Evolutionary conservation across 169 alveolate genomes (phyloP), one percentile per base, ranked within the genome.

Genomic region (Plasmodium coatneyi): DNA sequence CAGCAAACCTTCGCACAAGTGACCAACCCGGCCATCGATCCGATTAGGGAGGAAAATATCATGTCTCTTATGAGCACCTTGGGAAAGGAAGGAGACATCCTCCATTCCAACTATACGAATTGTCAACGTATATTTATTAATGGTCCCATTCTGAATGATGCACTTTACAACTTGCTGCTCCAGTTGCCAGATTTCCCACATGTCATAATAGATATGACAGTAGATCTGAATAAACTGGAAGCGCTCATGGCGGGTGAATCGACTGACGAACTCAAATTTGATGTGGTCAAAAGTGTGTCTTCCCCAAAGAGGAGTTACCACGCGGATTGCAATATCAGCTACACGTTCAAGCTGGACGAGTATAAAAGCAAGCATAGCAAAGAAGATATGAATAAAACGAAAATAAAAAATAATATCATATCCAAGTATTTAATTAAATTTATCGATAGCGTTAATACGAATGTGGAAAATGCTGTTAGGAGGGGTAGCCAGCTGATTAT

Each of bases 1-100:
- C 95, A 94, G 80, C 97, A 96, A 95, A 92, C 92, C 19, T 93
- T 95, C 54, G 95, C 97, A 30, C 96, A 96, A 92, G 97, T 93
- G 43, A 95, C 97, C 39, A 96, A 96, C 84, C 97, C 97, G 1
- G 96, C 97, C 14, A 95, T 96, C 49, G 97, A 96, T 54, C 97
- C 97, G 6, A 92, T 96, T 7, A 95, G 97, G 41, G 97, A 96
- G 84, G 92, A 96, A 16, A 95, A 83, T 79, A 96, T 96, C 80
- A 95, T 96, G 97, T 87, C 95, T 2, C 92, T 96, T 36, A 95
- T 92, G 92, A 78, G 97, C 91, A 96, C 95, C 74, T 83, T 96
- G 39, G 97, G 97, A 9, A 95, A 96, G 70, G 96, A 93, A 93
- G 95, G 95, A 22, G 93, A 94, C 43, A 9, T 94, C 39, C 83